Base-by-base conservation (phyloP, 768 basidiomycete genomes). In the Collybia sordida region DNA sequence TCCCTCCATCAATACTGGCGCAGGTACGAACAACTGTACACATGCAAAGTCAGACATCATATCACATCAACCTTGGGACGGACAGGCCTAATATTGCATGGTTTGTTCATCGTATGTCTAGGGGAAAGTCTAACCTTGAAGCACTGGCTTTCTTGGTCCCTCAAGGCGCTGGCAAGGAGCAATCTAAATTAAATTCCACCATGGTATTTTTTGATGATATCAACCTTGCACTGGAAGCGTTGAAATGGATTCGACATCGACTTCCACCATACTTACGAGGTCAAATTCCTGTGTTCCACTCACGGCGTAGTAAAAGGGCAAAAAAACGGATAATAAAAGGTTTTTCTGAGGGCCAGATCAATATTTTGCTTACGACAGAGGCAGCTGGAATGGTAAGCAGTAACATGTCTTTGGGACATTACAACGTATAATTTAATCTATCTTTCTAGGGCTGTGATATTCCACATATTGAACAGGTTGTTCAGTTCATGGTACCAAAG, bases 51-150 rank as follows among this genome's bases (percentile, higher is more conserved):
- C 28, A 50, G 15, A 27, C 21, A 1, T 54, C 59, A 15, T 72
- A 66, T 43, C 58, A 59, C 46, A n/a, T 73, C 6, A 75, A 72
- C 47, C 61, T 68, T 2, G 72, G 72, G 2, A 71, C 67, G 34
- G 66, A 73, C 50, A 53, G 67, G 1, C 63, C 64, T 2, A 74
- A 74, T 49, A 71, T 74, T 36, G 40, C 59, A 0, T 62, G 45
- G 34, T 59, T 51, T 6, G 58, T 66, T 12, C 48, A 50, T 3
- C 27, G 38, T 0, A 68, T 72, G 47, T 52, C 54, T 3, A 58
- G 54, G 2, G 41, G 56, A 3, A 55, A 48, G 42, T 41, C 47
- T 4, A 61, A 70, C 46, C 64, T 59, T 17, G 14, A 43, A 25
- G 25, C 42, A 5, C 24, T 43, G 19, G 6, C 42, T n/a, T 27